Percentiles rank a stretch among this genome's conserved stretches.
Conservation (phyloP, 805 yeast species). For the Spathaspora passalidarum region DNA sequence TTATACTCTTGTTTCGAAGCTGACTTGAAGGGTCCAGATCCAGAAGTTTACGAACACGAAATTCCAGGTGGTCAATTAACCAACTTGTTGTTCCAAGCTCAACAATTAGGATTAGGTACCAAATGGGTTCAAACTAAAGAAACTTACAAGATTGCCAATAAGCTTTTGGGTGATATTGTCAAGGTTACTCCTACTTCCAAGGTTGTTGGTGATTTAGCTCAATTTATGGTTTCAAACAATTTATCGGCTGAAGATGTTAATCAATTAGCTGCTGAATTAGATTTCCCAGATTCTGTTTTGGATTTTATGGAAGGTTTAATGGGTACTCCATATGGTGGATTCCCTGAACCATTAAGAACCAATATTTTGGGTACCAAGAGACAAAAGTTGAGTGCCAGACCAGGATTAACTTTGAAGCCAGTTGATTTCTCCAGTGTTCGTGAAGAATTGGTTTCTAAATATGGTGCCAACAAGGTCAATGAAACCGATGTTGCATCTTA, state of each 20-base stretch:
- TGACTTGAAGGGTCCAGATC: constrained; percentile 98
- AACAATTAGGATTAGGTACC: constrained; percentile 95
- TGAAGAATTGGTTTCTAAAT: constrained; percentile 72
- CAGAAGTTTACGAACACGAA: constrained; percentile 97
- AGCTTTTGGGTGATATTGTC: constrained; percentile 90
- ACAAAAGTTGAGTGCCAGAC: constrained; percentile 82
- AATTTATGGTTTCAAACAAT: constrained; percentile 97
- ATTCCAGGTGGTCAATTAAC: constrained; percentile 99
- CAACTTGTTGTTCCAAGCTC: constrained; percentile 97
- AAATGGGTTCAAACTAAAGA: constrained; percentile 96
- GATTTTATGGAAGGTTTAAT: constrained; percentile 99
- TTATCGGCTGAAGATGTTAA: constrained; percentile 80
- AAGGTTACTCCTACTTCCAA: constrained; percentile 99
- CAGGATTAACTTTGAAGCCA: constrained; percentile 88
- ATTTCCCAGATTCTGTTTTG: constrained; percentile 97
- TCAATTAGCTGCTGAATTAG: constrained; percentile 84
- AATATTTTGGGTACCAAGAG: constrained; percentile 90
- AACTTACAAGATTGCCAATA: constrained; percentile 89
- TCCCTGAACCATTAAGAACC: constrained; percentile 98
- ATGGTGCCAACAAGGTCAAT: constrained; percentile 58
- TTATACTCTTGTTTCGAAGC: constrained; percentile 97
- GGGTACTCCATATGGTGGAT: constrained; percentile 99
- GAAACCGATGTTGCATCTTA: constrained; percentile 93
- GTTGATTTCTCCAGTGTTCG: constrained; percentile 70
- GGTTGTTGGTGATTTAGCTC: constrained; percentile 99